phyloP scores from a whole-genome alignment of 169 alveolate species.

The Plasmodium gonderi region DNA sequence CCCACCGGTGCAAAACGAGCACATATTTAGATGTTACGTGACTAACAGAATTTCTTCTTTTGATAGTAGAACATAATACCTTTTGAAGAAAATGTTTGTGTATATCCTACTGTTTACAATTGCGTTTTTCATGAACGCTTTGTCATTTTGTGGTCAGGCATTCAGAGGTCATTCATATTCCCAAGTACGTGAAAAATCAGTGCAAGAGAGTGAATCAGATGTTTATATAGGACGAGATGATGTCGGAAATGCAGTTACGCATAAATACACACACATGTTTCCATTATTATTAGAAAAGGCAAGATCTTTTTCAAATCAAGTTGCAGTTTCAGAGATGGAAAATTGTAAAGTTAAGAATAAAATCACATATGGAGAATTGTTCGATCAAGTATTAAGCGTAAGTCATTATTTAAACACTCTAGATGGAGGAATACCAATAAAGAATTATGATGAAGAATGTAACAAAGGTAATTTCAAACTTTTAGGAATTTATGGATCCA shows the following conservation, averaged over 20 bases:
- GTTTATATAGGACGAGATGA: slow-evolving; percentile 6
- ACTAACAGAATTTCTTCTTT: too few species aligned
- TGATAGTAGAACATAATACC: too few species aligned
- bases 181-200: not conserved
- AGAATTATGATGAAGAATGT: slow-evolving; percentile 21
- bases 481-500: slow-evolving; percentile 56
- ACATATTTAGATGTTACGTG: not conserved
- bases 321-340: slow-evolving; percentile 2
- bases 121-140: not conserved
- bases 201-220: not conserved
- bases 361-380: not conserved
- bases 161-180: not conserved
- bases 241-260: not conserved
- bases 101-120: not conserved
- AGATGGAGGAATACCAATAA: slow-evolving; percentile 58
- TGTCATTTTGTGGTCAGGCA: not conserved
- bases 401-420: not conserved
- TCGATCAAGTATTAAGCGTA: not conserved
- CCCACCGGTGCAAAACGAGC: not conserved
- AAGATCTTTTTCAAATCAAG: not conserved
- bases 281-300: not conserved
- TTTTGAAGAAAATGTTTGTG: slow-evolving; percentile 15
- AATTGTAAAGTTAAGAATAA: not conserved
- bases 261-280: not conserved
- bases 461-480: slow-evolving; percentile 26